Evolutionary conservation across 495 filamentous ascomycete species (phyloP).

Genomic region (Lasiosphaeriaceae sp.): DNA sequence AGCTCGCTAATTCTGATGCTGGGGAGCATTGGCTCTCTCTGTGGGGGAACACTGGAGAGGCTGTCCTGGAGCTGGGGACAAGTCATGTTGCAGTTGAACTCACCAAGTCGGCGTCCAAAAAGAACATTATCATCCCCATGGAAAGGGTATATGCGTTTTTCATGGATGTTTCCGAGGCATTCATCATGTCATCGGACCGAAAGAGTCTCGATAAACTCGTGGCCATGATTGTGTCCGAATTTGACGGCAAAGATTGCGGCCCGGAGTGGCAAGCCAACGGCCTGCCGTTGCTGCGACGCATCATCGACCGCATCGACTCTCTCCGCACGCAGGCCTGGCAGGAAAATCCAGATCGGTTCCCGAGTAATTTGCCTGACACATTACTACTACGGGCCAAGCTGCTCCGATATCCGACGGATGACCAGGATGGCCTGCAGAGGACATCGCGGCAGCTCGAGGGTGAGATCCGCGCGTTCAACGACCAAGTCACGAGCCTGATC

Average conservation of each 20-base stretch:
- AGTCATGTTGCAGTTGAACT: background rate
- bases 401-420: background rate
- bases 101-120: too few relatives aligned
- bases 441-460: background rate
- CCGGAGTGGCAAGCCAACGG: background rate
- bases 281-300: background rate
- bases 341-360: background rate
- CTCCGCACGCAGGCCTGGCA: background rate
- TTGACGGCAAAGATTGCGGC: background rate
- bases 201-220: background rate
- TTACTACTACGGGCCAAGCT: background rate
- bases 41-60: slow-evolving; percentile 1
- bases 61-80: background rate
- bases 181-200: background rate
- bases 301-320: background rate
- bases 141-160: background rate
- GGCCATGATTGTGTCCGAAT: background rate
- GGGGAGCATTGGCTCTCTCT: slow-evolving; percentile 26
- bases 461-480: background rate
- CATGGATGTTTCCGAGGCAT: background rate
- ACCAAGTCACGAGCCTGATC: background rate
- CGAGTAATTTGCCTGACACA: background rate
- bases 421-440: background rate
- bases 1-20: slow-evolving; percentile 14
- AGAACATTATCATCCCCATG: background rate